A percentile compares a stretch with the other conserved stretches of the same genome.
These are phyloP conservation scores for Meira nashicola DNA, from an alignment of 1,284 basidiomycete genomes.

Conservation along the genomic window DNA sequence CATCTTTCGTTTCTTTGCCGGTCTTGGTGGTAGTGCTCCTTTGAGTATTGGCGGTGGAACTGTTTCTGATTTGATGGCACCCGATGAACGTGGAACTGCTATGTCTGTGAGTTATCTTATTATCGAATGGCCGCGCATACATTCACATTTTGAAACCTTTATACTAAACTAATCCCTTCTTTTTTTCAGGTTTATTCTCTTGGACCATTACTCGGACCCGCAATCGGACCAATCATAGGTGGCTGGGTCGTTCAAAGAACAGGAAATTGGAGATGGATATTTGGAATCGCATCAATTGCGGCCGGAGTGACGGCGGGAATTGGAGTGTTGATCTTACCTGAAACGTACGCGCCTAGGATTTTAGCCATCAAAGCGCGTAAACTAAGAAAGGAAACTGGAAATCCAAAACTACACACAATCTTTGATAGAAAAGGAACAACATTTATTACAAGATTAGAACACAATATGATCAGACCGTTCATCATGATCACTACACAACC, in stretches of 20 bases:
- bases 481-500: constrained; percentile 57
- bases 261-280: constrained; percentile 57
- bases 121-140: constrained; percentile 7
- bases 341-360: constrained; percentile 53
- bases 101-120: constrained; percentile 56
- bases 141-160: no score
- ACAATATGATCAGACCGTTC: constrained; percentile 58
- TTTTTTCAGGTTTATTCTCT: not conserved
- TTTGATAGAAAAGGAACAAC: constrained; percentile 35
- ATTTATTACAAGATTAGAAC: constrained; percentile 46
- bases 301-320: constrained; percentile 27
- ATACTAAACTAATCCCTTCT: no score
- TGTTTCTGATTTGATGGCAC: constrained; percentile 66
- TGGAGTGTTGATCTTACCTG: constrained; percentile 36
- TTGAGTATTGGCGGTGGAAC: constrained; percentile 59
- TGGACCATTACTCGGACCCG: constrained; percentile 29
- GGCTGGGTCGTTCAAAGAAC: constrained; percentile 60
- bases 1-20: constrained; percentile 38
- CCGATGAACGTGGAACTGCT: constrained; percentile 56
- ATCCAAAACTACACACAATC: constrained; percentile 30
- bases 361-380: constrained; percentile 44
- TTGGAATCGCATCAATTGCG: constrained; percentile 44
- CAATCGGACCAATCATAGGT: constrained; percentile 55
- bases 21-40: constrained; percentile 49
- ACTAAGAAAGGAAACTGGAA: constrained; percentile 57